phyloP scores from a whole-genome alignment of 257 asterid genomes.

The Leonotis leonurus region DNA sequence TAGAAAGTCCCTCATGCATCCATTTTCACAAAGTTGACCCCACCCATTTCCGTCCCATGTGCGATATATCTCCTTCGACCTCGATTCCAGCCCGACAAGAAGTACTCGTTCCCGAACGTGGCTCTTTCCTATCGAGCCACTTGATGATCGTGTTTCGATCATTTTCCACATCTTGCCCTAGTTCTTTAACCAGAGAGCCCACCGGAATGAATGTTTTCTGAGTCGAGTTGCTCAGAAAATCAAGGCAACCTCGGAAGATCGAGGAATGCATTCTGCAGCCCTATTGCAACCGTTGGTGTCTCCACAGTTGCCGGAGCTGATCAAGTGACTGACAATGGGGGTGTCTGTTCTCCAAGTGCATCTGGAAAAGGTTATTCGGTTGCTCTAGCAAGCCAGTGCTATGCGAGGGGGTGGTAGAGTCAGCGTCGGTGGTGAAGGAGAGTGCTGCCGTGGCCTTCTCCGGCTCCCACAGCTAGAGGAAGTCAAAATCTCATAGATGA shows the following conservation, averaged over 20 bases:
- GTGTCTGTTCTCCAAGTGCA: constrained; percentile 21
- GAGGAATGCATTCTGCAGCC: constrained; percentile 15
- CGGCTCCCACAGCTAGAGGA: constrained; percentile 53
- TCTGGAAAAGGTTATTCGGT: constrained; percentile 42
- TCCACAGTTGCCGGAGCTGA: background rate
- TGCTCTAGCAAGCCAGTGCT: background rate
- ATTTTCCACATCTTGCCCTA: background rate
- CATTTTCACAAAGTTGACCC: constrained; percentile 45
- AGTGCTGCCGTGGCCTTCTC: constrained; percentile 24
- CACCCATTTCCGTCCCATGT: constrained; percentile 45
- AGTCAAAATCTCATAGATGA: constrained; percentile 63
- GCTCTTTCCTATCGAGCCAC: constrained; percentile 49
- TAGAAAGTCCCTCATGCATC: no score
- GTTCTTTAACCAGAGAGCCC: constrained; percentile 38
- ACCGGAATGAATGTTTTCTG: constrained; percentile 39
- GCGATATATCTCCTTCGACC: constrained; percentile 46
- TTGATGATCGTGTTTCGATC: constrained; percentile 12
- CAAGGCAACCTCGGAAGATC: constrained; percentile 33
- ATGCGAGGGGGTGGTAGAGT: constrained; percentile 15
- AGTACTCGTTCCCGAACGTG: constrained; percentile 56
- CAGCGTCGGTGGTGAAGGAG: constrained; percentile 37
- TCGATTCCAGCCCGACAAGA: constrained; percentile 42
- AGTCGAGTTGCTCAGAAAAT: constrained; percentile 14
- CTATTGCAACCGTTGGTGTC: constrained; percentile 16
- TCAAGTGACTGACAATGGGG: background rate